phyloP scores from a whole-genome alignment of 2,329 filamentous ascomycete species.

The Coniochaeta sp. region DNA sequence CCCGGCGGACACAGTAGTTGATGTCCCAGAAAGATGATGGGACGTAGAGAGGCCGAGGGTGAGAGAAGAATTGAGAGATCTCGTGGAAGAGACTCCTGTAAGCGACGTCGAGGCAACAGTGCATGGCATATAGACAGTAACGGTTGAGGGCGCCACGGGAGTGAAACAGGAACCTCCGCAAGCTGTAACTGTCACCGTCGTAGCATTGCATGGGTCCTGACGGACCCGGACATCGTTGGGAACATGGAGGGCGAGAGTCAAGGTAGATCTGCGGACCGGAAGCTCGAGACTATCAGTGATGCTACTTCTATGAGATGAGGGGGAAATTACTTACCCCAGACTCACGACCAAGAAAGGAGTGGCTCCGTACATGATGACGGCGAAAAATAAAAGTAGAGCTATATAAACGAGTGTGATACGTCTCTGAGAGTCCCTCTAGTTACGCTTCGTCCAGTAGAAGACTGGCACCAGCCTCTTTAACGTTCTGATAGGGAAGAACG shows the following conservation, averaged over 20 bases:
- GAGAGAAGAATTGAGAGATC: neutral
- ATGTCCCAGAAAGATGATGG: neutral
- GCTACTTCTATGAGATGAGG: neutral
- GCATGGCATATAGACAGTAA: slow-evolving; percentile 1
- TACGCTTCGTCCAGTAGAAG: too few relatives aligned
- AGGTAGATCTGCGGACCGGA: neutral
- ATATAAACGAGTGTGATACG: slow-evolving; percentile 1
- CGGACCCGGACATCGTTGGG: slow-evolving; percentile 1
- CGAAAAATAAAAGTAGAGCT: neutral
- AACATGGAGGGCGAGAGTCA: neutral
- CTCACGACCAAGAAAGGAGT: slow-evolving; percentile 2
- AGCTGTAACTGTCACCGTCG: slow-evolving; percentile 9
- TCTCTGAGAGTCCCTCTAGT: neutral
- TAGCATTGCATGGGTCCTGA: neutral
- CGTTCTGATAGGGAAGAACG: too few relatives aligned
- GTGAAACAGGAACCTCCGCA: slow-evolving; percentile 2
- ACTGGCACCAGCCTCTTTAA: too few relatives aligned
- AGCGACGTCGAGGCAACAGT: neutral
- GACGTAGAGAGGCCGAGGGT: neutral
- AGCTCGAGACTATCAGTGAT: neutral
- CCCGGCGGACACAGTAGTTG: neutral
- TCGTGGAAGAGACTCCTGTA: neutral
- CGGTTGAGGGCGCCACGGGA: slow-evolving; percentile 1
- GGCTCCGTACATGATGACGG: slow-evolving; percentile 1
- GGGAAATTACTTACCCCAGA: neutral